These are phyloP conservation scores for Drechslerella stenobrocha DNA, from an alignment of 2,329 filamentous ascomycete genomes.

Conservation along the genomic window DNA sequence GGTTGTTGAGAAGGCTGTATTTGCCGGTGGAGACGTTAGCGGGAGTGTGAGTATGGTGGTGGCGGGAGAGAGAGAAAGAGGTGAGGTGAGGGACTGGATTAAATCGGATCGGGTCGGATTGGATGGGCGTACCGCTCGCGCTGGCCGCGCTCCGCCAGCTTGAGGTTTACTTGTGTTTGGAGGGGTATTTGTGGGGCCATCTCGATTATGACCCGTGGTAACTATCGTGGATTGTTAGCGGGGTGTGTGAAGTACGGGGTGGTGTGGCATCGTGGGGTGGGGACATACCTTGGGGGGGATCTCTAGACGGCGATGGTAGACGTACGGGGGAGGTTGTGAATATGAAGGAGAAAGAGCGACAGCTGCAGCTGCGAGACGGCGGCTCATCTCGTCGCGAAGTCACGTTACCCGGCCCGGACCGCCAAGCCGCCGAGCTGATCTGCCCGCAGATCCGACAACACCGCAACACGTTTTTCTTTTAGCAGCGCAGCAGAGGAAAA, in stretches of 20 bases:
- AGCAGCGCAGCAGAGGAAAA: constrained; percentile 20
- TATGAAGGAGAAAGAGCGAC: no score
- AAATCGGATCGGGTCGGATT: background rate
- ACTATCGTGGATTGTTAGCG: no score
- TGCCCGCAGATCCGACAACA: constrained; percentile 28
- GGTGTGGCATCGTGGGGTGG: no score
- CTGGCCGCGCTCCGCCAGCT: constrained; percentile 34
- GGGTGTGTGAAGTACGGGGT: no score
- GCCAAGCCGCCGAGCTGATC: constrained; percentile 19
- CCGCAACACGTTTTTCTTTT: constrained; percentile 20
- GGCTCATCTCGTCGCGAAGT: constrained; percentile 5
- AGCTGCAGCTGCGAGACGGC: background rate
- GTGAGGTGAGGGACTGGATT: no score
- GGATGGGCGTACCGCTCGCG: constrained; percentile 25
- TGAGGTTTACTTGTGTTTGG: constrained; percentile 34
- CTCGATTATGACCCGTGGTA: no score
- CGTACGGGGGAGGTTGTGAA: no score
- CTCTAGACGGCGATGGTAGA: no score
- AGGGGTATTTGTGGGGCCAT: constrained; percentile 38
- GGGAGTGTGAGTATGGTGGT: background rate
- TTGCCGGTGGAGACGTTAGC: constrained; percentile 3
- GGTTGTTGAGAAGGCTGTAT: constrained; percentile 32
- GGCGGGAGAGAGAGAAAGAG: background rate
- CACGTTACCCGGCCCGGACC: background rate
- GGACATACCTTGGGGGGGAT: no score